phyloP scores from a whole-genome alignment of 192 early-diverging fungal species.

The Gryganskiella cystojenkinii region DNA sequence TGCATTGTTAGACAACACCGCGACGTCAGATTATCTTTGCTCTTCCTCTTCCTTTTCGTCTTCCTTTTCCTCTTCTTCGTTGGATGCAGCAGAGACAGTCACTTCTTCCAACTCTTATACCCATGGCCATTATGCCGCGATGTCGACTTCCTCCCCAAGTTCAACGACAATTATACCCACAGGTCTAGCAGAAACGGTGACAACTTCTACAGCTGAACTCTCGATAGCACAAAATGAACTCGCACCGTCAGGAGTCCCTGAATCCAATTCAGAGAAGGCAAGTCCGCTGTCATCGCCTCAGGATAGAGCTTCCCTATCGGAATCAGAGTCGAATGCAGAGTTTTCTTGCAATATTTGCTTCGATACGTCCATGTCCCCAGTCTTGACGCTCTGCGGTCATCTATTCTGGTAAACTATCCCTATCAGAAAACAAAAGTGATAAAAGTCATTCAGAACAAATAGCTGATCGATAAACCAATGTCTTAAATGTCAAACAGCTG shows the following conservation, averaged over 20 bases:
- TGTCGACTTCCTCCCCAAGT: no score
- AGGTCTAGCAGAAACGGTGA: background rate
- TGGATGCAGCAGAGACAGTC: no score
- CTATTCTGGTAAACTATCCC: slow-evolving; percentile 70
- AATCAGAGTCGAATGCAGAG: slow-evolving; percentile 14
- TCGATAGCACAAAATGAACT: no score
- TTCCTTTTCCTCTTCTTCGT: no score
- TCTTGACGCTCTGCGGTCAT: slow-evolving; percentile 84
- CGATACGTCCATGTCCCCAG: slow-evolving; percentile 80
- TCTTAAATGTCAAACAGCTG: slow-evolving; percentile 52
- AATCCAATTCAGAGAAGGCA: no score
- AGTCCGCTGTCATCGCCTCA: no score
- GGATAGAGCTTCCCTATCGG: background rate
- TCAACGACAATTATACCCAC: background rate
- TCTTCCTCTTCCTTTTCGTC: no score
- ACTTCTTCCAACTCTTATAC: no score
- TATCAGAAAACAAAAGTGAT: background rate
- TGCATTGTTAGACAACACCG: background rate
- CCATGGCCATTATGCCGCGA: no score
- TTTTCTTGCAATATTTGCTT: slow-evolving; percentile 65
- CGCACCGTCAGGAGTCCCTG: no score
- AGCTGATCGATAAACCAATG: slow-evolving; percentile 58
- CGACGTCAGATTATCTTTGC: no score
- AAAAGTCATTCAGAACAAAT: background rate
- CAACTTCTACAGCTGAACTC: background rate